Percentiles rank a stretch among this genome's conserved stretches.
These are phyloP conservation scores for Aspergillus affinis DNA, from an alignment of 495 filamentous ascomycete species.

Conservation along the genomic window DNA sequence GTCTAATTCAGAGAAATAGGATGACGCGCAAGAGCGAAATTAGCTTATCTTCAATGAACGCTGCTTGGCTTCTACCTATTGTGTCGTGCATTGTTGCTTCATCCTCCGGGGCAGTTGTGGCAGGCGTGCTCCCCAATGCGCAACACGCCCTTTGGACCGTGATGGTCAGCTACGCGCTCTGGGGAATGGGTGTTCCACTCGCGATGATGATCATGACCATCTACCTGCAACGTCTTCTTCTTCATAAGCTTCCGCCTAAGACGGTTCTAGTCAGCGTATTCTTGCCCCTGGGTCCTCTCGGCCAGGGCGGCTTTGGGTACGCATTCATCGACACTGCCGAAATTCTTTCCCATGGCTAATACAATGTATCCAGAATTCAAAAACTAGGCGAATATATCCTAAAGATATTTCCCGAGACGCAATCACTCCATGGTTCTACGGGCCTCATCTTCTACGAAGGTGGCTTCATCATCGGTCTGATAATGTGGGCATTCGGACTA, in stretches of 20 bases:
- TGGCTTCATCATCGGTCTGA: conserved; percentile 51
- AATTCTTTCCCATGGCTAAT: not conserved
- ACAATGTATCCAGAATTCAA: conserved; percentile 37
- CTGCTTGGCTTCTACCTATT: conserved; percentile 60
- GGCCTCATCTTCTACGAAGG: conserved; percentile 54
- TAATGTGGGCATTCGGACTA: conserved; percentile 63
- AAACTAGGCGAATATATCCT: conserved; percentile 53
- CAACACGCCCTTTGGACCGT: conserved; percentile 57
- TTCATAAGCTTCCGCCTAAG: conserved; percentile 55
- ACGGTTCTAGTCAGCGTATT: conserved; percentile 62
- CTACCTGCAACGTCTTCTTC: conserved; percentile 59
- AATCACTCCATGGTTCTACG: conserved; percentile 39
- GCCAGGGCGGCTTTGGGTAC: conserved; percentile 55
- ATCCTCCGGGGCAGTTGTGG: conserved; percentile 55
- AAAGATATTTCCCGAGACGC: conserved; percentile 48
- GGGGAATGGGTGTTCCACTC: conserved; percentile 58
- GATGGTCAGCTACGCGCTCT: conserved; percentile 56
- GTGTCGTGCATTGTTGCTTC: conserved; percentile 57
- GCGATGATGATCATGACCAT: conserved; percentile 54
- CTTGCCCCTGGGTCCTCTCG: conserved; percentile 60
- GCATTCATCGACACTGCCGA: not conserved
- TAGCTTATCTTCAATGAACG: conserved; percentile 50
- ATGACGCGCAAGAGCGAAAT: conserved; percentile 33
- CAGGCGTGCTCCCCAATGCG: conserved; percentile 48
- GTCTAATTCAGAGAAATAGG: conserved; percentile 15